Conservation (phyloP, 257 asterid genomes). For the Paraleonurus japonicus region DNA sequence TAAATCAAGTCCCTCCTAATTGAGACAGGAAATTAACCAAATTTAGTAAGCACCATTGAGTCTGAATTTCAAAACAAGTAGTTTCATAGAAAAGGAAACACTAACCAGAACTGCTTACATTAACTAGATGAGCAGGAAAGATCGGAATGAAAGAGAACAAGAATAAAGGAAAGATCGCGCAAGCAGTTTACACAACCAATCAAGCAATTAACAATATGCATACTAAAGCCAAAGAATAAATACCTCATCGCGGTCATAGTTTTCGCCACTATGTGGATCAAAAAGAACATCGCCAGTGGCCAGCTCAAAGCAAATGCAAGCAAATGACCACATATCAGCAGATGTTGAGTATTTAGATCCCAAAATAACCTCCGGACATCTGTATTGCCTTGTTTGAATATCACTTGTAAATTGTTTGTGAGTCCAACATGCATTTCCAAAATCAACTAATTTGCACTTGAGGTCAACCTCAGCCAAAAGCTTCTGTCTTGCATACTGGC, state of each 20-base stretch:
- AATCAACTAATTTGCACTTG: conserved; percentile 90
- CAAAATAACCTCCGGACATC: conserved; percentile 94
- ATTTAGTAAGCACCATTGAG: not conserved
- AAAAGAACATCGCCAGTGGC: conserved; percentile 97
- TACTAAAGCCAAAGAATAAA: not conserved
- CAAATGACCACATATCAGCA: conserved; percentile 99
- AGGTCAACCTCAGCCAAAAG: conserved; percentile 78
- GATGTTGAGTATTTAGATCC: conserved; percentile 92
- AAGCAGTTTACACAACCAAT: not conserved
- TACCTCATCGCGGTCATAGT: conserved; percentile 95
- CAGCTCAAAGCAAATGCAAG: conserved; percentile 96
- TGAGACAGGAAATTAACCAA: not conserved
- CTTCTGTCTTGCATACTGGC: conserved; percentile 59
- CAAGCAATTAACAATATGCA: not conserved
- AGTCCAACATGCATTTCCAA: conserved; percentile 99
- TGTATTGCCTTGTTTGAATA: conserved; percentile 93
- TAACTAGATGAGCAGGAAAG: not conserved
- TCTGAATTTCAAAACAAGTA: not conserved
- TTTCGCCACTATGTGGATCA: conserved; percentile 94
- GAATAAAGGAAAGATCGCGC: not conserved
- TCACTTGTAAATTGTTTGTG: conserved; percentile 87
- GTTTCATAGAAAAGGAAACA: not conserved
- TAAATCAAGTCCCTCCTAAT: not conserved
- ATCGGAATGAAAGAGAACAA: not conserved
- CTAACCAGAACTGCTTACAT: not conserved